Evolutionary conservation across 2,329 filamentous ascomycete genomes (phyloP).

Genomic region (Orbilia brochopaga): DNA sequence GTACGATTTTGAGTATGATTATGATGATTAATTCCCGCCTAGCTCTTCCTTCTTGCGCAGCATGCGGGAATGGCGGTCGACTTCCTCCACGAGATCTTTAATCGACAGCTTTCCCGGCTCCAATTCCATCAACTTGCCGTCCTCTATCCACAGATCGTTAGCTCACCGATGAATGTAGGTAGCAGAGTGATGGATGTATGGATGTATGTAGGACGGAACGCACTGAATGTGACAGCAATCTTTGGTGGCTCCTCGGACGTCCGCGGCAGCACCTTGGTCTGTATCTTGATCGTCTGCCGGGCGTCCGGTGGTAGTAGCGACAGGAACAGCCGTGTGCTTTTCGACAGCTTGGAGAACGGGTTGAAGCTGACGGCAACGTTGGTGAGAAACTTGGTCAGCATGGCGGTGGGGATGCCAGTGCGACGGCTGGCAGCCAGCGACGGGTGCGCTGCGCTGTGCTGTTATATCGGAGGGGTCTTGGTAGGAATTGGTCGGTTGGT

Average conservation of each 20-base stretch:
- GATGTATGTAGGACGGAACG: constrained; percentile 51
- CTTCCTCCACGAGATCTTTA: constrained; percentile 83
- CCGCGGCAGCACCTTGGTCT: constrained; percentile 75
- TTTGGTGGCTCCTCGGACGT: constrained; percentile 71
- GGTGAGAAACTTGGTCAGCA: constrained; percentile 87
- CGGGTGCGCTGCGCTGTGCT: constrained; percentile 10
- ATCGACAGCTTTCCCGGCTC: constrained; percentile 82
- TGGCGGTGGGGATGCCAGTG: constrained; percentile 59
- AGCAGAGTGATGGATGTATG: background rate
- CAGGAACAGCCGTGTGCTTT: constrained; percentile 86
- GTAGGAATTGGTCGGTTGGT: too few relatives aligned
- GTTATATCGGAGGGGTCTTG: background rate
- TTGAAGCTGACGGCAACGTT: constrained; percentile 87
- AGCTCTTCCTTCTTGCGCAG: constrained; percentile 84
- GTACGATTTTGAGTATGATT: too few relatives aligned
- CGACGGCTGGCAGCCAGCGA: constrained; percentile 1
- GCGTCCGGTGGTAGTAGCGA: constrained; percentile 81
- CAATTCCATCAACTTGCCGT: constrained; percentile 86
- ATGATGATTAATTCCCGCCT: constrained; percentile 57
- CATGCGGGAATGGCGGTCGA: constrained; percentile 83
- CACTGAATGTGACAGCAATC: constrained; percentile 85
- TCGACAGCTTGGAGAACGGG: constrained; percentile 80
- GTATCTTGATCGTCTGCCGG: constrained; percentile 75
- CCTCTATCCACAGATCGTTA: constrained; percentile 66
- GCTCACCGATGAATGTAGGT: background rate